Evolutionary conservation across 257 asterid species (phyloP), one percentile per base, ranked within the genome.

Genomic region (Solanum lycopersicoides): DNA sequence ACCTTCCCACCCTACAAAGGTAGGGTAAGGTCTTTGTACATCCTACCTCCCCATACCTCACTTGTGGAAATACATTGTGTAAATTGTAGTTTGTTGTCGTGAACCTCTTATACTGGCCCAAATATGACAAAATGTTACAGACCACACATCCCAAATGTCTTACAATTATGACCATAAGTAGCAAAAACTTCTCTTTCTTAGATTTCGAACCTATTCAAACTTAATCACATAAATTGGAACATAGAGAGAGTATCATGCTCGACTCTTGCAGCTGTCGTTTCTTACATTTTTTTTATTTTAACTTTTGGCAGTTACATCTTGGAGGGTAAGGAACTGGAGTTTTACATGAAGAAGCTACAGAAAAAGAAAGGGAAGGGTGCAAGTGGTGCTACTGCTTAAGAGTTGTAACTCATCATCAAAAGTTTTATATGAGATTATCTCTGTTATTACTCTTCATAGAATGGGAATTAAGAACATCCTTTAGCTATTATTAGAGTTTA

Each of bases 281-380:
- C 42, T 71, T 28, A 13, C 71, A 20, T 50, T 42, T 74, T 42
- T 42, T 65, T n/a, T 14, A 28, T 12, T 53, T 37, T 34, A 63
- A 41, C 44, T 28, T 74, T 69, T 66, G 69, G 76, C 89, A 90
- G 92, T 25, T 89, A 87, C 86, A 90, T 90, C 71, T 86, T 90
- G 91, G 92, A 90, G 83, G 92, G 92, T 25, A 86, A 87, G 68
- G 92, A 90, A 69, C 87, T 90, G 6, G 91, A 89, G 86, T 89
- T 89, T 42, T 90, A 90, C 28, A 77, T 86, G 90, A 90, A 87
- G 89, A 87, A 88, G 41, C 12, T 91, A 23, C 90, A 89, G 88
- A 91, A 88, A 83, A 91, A 91, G 91, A 91, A 91, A 68, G 92
- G 92, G 63, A 91, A 91, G 91, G 86, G 86, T 66, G 86, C 90